phyloP scores from a whole-genome alignment of 257 asterid species.

The Solanum gandarillasii region DNA sequence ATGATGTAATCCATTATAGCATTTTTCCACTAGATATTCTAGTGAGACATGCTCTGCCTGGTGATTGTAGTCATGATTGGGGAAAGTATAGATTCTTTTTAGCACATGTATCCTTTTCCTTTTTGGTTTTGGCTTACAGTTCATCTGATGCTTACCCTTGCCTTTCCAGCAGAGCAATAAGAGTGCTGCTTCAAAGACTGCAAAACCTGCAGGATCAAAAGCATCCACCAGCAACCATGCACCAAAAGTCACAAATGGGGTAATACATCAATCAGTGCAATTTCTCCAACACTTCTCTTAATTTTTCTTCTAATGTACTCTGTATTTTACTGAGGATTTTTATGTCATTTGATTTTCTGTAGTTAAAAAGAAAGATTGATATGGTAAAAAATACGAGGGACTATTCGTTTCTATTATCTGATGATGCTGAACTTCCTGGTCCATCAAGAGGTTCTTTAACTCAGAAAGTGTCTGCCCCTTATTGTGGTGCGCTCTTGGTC shows the following conservation, averaged over 20 bases:
- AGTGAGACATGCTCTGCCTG: neutral
- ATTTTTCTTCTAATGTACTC: neutral
- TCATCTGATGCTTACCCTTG: neutral
- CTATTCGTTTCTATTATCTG: slow-evolving; percentile 76
- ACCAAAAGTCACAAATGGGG: slow-evolving; percentile 50
- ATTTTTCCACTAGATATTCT: neutral
- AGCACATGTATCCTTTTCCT: neutral
- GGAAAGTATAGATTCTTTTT: neutral
- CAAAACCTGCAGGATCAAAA: slow-evolving; percentile 27
- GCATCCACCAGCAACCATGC: slow-evolving; percentile 21
- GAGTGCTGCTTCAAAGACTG: slow-evolving; percentile 33
- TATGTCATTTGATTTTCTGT: slow-evolving; percentile 7
- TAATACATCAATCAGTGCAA: slow-evolving; percentile 7
- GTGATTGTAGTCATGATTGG: neutral
- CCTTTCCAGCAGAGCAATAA: slow-evolving; percentile 37
- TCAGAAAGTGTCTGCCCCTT: slow-evolving; percentile 38
- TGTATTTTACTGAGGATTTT: neutral
- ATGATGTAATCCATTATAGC: neutral
- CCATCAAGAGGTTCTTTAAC: slow-evolving; percentile 37
- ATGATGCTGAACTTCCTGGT: slow-evolving; percentile 66
- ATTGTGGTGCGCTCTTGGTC: slow-evolving; percentile 49
- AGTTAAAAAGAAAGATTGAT: slow-evolving; percentile 60
- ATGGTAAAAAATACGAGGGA: slow-evolving; percentile 74
- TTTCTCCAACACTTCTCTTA: neutral
- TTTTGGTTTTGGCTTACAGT: neutral